A percentile compares a stretch with the other conserved stretches of the same genome.
phyloP scores from a whole-genome alignment of 345 rosid genomes.

The Geranium brycei region DNA sequence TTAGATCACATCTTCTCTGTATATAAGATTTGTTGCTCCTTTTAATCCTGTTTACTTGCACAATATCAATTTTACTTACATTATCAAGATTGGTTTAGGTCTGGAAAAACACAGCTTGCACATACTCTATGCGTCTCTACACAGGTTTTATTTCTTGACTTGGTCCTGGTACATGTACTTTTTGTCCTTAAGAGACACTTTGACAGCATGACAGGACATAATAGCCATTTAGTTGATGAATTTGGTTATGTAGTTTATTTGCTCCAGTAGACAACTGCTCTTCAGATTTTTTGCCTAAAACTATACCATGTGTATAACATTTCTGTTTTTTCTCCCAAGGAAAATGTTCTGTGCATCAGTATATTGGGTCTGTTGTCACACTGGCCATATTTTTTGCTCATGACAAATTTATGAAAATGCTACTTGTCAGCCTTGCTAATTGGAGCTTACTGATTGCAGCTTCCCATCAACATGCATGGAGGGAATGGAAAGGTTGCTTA shows the following conservation, averaged over 20 bases:
- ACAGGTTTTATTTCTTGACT: slow-evolving; percentile 40
- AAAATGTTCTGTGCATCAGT: background rate
- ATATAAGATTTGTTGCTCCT: background rate
- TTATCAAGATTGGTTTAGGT: slow-evolving; percentile 29
- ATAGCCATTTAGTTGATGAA: too few relatives aligned
- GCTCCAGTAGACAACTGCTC: too few relatives aligned
- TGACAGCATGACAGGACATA: too few relatives aligned
- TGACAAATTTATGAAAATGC: background rate
- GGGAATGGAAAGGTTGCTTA: slow-evolving; percentile 67
- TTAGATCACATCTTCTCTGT: slow-evolving; percentile 17
- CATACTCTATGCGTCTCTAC: slow-evolving; percentile 78
- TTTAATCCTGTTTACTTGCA: too few relatives aligned
- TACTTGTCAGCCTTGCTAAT: background rate
- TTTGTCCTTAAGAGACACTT: too few relatives aligned
- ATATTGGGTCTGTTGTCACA: too few relatives aligned
- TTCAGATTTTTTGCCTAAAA: too few relatives aligned
- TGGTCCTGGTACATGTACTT: background rate
- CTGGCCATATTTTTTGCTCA: background rate
- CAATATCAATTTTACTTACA: background rate
- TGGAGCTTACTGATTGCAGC: slow-evolving; percentile 26
- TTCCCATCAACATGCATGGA: slow-evolving; percentile 71
- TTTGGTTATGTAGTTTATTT: too few relatives aligned
- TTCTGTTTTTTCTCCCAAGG: background rate
- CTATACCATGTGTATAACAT: too few relatives aligned
- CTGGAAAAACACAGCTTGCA: slow-evolving; percentile 87